Evolutionary conservation across 202 grass and related monocot genomes (phyloP), one percentile per base, ranked within the genome.

Genomic region (Panicum virgatum): DNA sequence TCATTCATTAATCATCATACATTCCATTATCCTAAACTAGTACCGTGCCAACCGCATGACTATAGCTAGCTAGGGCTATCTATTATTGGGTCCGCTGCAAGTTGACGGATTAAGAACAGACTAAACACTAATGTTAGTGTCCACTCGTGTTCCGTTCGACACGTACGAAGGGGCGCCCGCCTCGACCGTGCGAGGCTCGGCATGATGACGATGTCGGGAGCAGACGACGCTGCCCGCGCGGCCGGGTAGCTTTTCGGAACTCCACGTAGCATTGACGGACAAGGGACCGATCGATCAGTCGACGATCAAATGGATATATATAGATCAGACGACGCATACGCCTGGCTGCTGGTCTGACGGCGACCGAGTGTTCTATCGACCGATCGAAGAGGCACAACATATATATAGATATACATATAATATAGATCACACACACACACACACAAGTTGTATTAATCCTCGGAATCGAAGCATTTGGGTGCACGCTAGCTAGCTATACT

Each of bases 401-500:
- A 6, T 6, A 37, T 12, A 16, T 43, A 20, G 12, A 57, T 2
- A 22, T 23, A 12, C 11, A 53, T 12, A 19, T 45, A 22, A 61
- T 7, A 11, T 44, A 29, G 52, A n/a, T n/a, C n/a, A n/a, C n/a
- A n/a, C n/a, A n/a, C n/a, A 43, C 73, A n/a, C 56, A 45, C 40
- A 34, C 47, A 46, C 58, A 77, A 63, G 42, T 64, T 63, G 59
- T 2, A 78, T n/a, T 63, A 77, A 48, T 45, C 70, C 38, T 77
- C 65, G 23, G n/a, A n/a, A n/a, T n/a, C n/a, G 71, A 82, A 72
- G 72, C 66, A n/a, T 78, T 65, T 53, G 64, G 64, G 38, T 76
- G 76, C 63, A 80, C 63, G 82, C 77, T 81, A 89, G 52, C 76
- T n/a, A n/a, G n/a, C n/a, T 66, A 48, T n/a, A 10, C 72, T n/a